Percentiles rank a stretch among this genome's conserved stretches.
Evolutionary conservation across 225 moss, liverwort and hornwort species (phyloP).

Genomic region (Physcomitrellopsis africana): DNA sequence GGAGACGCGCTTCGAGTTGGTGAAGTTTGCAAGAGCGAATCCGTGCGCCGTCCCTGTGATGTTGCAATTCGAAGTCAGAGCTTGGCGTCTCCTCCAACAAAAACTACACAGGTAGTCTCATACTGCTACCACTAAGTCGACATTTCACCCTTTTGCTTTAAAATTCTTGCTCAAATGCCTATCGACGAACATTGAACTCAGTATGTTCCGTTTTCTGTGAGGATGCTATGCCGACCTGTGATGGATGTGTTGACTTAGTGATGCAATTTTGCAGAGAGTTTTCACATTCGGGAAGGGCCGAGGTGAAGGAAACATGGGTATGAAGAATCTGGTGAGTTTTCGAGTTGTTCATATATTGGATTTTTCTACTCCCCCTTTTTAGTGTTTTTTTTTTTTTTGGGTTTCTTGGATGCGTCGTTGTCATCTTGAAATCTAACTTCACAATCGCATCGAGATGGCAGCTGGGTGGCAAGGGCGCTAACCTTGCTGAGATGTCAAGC

Average conservation of each 20-base stretch:
- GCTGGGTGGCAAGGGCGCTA: slow-evolving; percentile 97
- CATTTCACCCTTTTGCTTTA: not conserved
- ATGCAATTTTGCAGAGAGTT: slow-evolving; percentile 73
- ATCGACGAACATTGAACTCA: not conserved
- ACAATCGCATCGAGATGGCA: slow-evolving; percentile 37
- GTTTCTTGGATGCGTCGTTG: not conserved
- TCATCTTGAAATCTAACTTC: not conserved
- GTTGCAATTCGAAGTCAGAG: slow-evolving; percentile 61
- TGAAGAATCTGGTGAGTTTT: slow-evolving; percentile 77
- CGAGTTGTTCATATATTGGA: not conserved
- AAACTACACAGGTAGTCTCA: slow-evolving; percentile 72
- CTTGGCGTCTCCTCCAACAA: slow-evolving; percentile 71
- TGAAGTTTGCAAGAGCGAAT: slow-evolving; percentile 18
- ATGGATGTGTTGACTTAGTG: slow-evolving; percentile 5
- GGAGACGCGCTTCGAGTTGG: slow-evolving; percentile 32
- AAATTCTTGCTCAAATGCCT: not conserved
- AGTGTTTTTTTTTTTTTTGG: no score
- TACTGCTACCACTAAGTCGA: not conserved
- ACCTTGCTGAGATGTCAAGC: slow-evolving; percentile 92
- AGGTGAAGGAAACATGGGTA: slow-evolving; percentile 85
- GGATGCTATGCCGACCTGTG: slow-evolving; percentile 9
- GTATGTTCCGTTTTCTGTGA: not conserved
- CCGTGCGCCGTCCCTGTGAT: slow-evolving; percentile 23
- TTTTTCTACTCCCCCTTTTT: not conserved
- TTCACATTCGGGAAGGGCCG: slow-evolving; percentile 87